Evolutionary conservation across 2,329 filamentous ascomycete species (phyloP).

Genomic region (Byssoonygena ceratinophila): DNA sequence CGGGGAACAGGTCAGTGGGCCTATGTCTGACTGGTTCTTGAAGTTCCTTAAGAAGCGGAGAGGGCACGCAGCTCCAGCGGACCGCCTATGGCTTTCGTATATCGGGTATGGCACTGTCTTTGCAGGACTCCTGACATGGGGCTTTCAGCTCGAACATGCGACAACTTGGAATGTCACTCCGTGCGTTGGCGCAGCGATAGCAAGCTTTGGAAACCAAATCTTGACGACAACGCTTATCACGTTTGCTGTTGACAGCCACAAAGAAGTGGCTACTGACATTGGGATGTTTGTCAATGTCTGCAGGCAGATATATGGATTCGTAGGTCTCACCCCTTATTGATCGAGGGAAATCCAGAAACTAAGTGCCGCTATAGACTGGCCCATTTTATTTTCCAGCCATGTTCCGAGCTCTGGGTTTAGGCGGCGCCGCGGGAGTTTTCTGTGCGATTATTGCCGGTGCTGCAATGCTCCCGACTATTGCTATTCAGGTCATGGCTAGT

Average conservation of each 20-base stretch:
- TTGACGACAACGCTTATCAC: constrained; percentile 52
- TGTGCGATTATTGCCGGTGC: background rate
- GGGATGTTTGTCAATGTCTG: constrained; percentile 51
- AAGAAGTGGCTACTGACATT: constrained; percentile 43
- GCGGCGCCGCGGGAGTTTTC: background rate
- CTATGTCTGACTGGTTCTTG: background rate
- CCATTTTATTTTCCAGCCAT: background rate
- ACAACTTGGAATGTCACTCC: constrained; percentile 49
- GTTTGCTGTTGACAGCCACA: constrained; percentile 50
- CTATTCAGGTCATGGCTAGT: background rate
- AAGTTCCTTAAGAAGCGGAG: background rate
- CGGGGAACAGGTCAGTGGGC: constrained; percentile 49
- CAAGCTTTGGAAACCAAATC: constrained; percentile 49
- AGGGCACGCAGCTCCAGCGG: constrained; percentile 36
- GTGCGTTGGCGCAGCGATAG: constrained; percentile 42
- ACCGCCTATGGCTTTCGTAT: constrained; percentile 43
- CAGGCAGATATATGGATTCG: constrained; percentile 41
- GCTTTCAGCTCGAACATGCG: constrained; percentile 39
- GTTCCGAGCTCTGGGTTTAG: background rate
- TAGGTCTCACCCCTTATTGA: background rate
- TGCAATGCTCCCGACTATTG: background rate
- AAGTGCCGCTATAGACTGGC: background rate
- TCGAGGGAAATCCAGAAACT: background rate
- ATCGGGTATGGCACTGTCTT: constrained; percentile 43
- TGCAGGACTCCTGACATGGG: constrained; percentile 45